Percentiles rank a stretch among this genome's conserved stretches.
phyloP scores from a whole-genome alignment of 371 early-diverging fungal species.

The Mortierella sp. region DNA sequence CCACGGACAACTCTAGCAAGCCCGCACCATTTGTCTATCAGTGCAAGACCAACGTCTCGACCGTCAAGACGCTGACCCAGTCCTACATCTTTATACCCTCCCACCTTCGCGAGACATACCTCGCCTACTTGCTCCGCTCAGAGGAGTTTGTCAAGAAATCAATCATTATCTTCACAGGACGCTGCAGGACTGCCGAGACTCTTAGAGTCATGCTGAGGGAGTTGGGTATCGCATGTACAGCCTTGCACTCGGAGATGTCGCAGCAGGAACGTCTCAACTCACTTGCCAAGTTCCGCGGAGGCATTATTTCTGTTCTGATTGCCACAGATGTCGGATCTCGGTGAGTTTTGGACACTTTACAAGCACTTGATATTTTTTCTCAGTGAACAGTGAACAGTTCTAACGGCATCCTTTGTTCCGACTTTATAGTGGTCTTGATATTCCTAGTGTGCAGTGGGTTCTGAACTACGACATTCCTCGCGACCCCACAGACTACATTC shows the following conservation, averaged over 20 bases:
- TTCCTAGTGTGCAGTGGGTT: slow-evolving; percentile 95
- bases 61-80: slow-evolving; percentile 92
- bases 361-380: not conserved
- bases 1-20: slow-evolving; percentile 28
- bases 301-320: slow-evolving; percentile 88
- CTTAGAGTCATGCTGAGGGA: slow-evolving; percentile 89
- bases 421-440: slow-evolving; percentile 94
- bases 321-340: slow-evolving; percentile 98
- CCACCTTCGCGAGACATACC: slow-evolving; percentile 92
- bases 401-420: not conserved
- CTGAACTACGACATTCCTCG: slow-evolving; percentile 99
- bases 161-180: slow-evolving; percentile 92
- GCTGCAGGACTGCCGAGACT: slow-evolving; percentile 87
- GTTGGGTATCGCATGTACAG: slow-evolving; percentile 90
- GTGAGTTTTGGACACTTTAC: slow-evolving; percentile 59
- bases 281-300: slow-evolving; percentile 93
- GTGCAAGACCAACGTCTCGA: slow-evolving; percentile 81
- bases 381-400: not conserved
- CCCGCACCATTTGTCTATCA: slow-evolving; percentile 87
- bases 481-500: slow-evolving; percentile 98
- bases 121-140: slow-evolving; percentile 83
- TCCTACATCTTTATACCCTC: slow-evolving; percentile 95
- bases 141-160: slow-evolving; percentile 83
- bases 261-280: slow-evolving; percentile 94
- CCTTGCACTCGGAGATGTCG: slow-evolving; percentile 94